These are phyloP conservation scores for Dissoconium aciculare DNA, from an alignment of 2,329 filamentous ascomycete genomes.

Conservation along the genomic window DNA sequence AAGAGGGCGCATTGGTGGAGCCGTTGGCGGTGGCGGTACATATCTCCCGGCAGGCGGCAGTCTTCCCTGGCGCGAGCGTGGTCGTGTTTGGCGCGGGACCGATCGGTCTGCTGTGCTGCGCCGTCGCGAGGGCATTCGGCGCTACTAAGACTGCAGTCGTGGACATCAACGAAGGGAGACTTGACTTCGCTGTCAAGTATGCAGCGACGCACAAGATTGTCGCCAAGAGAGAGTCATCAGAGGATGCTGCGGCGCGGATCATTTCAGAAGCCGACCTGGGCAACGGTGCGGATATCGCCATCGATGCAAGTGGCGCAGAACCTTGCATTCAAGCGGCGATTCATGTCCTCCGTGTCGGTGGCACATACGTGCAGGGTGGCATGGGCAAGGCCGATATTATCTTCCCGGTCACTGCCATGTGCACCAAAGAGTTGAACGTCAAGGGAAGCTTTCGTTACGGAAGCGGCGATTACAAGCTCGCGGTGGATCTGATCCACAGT, in stretches of 20 bases:
- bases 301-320: constrained; percentile 36
- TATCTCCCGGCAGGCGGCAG: constrained; percentile 30
- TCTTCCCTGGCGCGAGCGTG: constrained; percentile 31
- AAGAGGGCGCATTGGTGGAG: constrained; percentile 84
- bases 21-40: constrained; percentile 37
- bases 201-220: constrained; percentile 57
- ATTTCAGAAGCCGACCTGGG: constrained; percentile 48
- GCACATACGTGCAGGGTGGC: constrained; percentile 52
- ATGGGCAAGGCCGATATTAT: constrained; percentile 81
- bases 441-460: constrained; percentile 85
- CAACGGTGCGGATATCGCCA: constrained; percentile 32
- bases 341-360: constrained; percentile 33
- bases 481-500: constrained; percentile 57
- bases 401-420: constrained; percentile 84
- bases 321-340: constrained; percentile 36
- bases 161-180: constrained; percentile 66
- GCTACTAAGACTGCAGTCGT: constrained; percentile 72
- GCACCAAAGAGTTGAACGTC: constrained; percentile 74
- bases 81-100: constrained; percentile 37
- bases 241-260: constrained; percentile 60
- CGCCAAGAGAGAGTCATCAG: constrained; percentile 43
- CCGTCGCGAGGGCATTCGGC: constrained; percentile 74
- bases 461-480: constrained; percentile 72
- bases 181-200: constrained; percentile 64
- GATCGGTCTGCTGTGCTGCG: constrained; percentile 74